phyloP scores from a whole-genome alignment of 2,329 filamentous ascomycete species.

The Colletotrichum theobromicola region DNA sequence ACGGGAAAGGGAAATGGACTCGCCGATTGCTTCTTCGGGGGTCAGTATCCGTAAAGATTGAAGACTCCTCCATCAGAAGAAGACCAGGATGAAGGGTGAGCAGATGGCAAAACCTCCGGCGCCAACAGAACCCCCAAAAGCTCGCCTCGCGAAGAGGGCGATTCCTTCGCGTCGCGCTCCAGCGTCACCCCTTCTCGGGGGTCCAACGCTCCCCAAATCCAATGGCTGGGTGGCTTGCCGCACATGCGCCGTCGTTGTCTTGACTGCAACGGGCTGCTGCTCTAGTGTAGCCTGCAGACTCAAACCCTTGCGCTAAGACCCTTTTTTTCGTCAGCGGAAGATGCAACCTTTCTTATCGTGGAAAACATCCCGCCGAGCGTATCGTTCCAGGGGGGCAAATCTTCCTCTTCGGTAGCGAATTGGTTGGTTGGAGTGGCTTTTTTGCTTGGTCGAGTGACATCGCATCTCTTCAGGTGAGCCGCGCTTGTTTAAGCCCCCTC shows the following conservation, averaged over 20 bases:
- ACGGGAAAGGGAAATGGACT: neutral
- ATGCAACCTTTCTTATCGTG: neutral
- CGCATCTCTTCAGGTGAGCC: neutral
- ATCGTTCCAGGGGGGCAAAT: neutral
- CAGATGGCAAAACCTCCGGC: slow-evolving; percentile 10
- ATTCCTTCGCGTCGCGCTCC: slow-evolving; percentile 8
- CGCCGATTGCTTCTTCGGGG: neutral
- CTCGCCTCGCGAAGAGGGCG: neutral
- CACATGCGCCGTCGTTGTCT: neutral
- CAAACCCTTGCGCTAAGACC: neutral
- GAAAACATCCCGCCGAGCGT: neutral
- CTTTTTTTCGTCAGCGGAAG: neutral
- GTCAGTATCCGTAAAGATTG: neutral
- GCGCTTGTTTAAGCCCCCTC: neutral
- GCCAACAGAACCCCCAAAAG: neutral
- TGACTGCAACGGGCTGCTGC: neutral
- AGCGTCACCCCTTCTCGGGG: neutral
- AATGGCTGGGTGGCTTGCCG: slow-evolving; percentile 2
- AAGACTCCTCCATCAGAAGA: neutral
- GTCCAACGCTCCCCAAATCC: neutral
- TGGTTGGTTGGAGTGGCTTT: neutral
- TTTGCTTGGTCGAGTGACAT: neutral
- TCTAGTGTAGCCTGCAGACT: neutral
- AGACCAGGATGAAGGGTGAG: neutral
- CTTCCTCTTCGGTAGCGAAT: neutral